Conservation (phyloP, 768 basidiomycete genomes). For the Asterophora lycoperdoides region DNA sequence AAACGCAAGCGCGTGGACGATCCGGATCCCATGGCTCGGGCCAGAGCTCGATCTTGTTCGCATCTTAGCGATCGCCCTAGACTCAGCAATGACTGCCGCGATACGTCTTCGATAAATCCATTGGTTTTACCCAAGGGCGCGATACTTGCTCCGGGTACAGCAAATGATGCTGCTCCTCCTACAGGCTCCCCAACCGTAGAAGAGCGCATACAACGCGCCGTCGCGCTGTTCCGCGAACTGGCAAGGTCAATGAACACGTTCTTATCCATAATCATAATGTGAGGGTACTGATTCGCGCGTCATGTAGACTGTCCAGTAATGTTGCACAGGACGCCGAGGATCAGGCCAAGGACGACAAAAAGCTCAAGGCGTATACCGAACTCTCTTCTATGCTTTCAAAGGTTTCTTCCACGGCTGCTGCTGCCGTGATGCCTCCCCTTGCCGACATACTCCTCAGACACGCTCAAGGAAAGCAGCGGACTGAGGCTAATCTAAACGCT, state of each 20-base stretch:
- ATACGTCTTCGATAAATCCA: not conserved
- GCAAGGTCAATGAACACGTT: constrained; percentile 36
- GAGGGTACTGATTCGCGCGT: not conserved
- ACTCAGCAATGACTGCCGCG: not conserved
- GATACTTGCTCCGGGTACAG: not conserved
- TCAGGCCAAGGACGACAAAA: constrained; percentile 42
- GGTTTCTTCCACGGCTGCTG: constrained; percentile 38
- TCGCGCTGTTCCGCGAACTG: constrained; percentile 36
- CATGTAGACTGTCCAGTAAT: constrained; percentile 40
- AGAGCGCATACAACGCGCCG: constrained; percentile 21
- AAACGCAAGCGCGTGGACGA: constrained; percentile 6
- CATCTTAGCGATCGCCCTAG: not conserved
- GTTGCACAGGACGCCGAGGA: constrained; percentile 39
- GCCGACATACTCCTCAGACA: constrained; percentile 41
- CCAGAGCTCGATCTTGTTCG: not conserved
- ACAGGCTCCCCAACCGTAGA: not conserved
- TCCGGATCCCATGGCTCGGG: not conserved
- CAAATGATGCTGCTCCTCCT: constrained; percentile 2
- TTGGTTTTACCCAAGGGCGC: not conserved
- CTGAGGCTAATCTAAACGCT: constrained; percentile 34
- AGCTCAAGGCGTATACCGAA: constrained; percentile 45
- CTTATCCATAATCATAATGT: constrained; percentile 11
- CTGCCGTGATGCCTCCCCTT: constrained; percentile 41
- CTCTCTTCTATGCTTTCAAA: constrained; percentile 45
- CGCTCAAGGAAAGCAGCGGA: constrained; percentile 37